Conservation (phyloP, 106 monocot genomes). For the Gastrodia elata region DNA sequence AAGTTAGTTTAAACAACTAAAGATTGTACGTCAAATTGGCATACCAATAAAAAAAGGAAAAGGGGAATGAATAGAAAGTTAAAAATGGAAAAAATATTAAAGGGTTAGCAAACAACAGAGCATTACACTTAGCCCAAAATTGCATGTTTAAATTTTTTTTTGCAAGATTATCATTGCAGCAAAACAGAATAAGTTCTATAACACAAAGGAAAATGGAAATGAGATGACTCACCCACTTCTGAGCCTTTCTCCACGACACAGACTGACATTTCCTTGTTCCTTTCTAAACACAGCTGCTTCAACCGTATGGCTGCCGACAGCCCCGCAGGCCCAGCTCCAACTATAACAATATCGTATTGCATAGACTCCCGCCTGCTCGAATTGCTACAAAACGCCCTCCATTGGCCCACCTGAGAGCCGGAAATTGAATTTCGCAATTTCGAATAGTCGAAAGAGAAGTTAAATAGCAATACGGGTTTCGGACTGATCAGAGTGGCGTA, state of each 20-base stretch:
- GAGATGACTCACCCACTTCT: conserved; percentile 61
- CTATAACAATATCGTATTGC: conserved; percentile 77
- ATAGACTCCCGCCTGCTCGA: conserved; percentile 39
- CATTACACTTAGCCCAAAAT: not conserved
- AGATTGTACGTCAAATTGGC: too few relatives aligned
- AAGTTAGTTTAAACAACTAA: too few relatives aligned
- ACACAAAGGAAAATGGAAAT: not conserved
- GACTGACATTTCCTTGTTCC: conserved; percentile 54
- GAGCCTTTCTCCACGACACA: conserved; percentile 88
- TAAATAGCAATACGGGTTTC: not conserved
- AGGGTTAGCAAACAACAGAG: not conserved
- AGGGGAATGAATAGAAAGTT: too few relatives aligned
- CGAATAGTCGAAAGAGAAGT: not conserved
- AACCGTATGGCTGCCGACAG: conserved; percentile 71
- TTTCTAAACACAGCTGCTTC: conserved; percentile 80
- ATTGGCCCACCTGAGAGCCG: not conserved
- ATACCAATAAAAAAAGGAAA: too few relatives aligned
- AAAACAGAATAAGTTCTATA: not conserved
- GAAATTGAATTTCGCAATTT: not conserved
- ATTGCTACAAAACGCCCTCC: conserved; percentile 31
- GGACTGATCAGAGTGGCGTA: not conserved
- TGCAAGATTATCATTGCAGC: too few relatives aligned
- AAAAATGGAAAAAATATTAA: too few relatives aligned
- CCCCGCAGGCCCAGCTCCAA: conserved; percentile 82
- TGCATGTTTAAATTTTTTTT: not conserved